A percentile compares a stretch with the other conserved stretches of the same genome.
Evolutionary conservation across 257 asterid genomes (phyloP).

Genomic region (Solanum arcanum): DNA sequence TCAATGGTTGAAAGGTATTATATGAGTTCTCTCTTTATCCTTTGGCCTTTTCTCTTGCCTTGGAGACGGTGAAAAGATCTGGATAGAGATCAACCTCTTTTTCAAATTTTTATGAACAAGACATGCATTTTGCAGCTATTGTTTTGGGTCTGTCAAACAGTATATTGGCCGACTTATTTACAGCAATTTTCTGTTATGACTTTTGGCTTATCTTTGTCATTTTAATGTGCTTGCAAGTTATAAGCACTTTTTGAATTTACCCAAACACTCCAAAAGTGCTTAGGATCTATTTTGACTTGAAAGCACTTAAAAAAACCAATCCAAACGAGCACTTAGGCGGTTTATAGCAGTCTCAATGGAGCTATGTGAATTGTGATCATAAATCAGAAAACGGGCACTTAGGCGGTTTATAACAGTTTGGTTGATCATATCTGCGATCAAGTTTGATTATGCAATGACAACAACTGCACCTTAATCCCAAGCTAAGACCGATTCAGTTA

Average conservation of each 20-base stretch:
- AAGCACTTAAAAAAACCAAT: not conserved
- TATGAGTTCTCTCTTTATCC: not conserved
- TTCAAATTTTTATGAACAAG: not conserved
- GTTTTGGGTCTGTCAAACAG: not conserved
- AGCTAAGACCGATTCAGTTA: not conserved
- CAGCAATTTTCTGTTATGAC: not conserved
- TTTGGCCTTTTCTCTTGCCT: not conserved
- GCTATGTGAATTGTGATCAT: not conserved
- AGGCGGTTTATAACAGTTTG: not conserved
- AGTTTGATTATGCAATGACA: not conserved
- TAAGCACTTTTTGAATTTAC: not conserved
- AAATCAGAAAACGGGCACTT: not conserved
- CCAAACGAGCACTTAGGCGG: not conserved
- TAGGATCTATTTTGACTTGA: not conserved
- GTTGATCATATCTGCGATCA: not conserved
- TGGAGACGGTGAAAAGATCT: not conserved
- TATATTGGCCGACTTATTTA: not conserved
- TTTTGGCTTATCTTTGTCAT: not conserved
- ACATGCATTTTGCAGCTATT: not conserved
- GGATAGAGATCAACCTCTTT: not conserved
- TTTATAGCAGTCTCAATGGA: not conserved
- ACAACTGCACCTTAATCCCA: not conserved
- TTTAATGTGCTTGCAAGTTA: not conserved
- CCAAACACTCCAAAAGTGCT: not conserved
- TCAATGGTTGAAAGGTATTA: conserved; percentile 87